Conservation (phyloP, 352 stramenopile species). For the Albugo candida region DNA sequence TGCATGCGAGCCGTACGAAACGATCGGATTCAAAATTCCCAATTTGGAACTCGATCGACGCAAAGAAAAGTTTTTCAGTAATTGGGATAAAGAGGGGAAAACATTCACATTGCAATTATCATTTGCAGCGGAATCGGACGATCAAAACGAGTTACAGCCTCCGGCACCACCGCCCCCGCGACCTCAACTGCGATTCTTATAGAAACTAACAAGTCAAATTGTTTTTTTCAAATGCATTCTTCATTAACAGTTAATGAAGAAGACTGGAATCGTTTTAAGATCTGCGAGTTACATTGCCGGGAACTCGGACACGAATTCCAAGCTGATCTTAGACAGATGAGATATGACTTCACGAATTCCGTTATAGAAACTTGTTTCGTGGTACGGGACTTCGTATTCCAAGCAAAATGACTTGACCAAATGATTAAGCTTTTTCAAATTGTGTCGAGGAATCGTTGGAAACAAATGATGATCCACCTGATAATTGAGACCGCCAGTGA, state of each 20-base stretch:
- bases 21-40: slow-evolving; percentile 97
- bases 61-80: slow-evolving; percentile 92
- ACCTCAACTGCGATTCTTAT: slow-evolving; percentile 4
- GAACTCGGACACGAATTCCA: slow-evolving; percentile 93
- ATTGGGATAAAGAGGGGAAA: slow-evolving; percentile 92
- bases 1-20: slow-evolving; percentile 98
- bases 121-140: slow-evolving; percentile 18
- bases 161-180: slow-evolving; percentile 36
- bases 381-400: slow-evolving; percentile 90
- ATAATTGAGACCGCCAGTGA: slow-evolving; percentile 96
- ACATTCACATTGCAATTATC: slow-evolving; percentile 88
- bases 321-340: slow-evolving; percentile 83
- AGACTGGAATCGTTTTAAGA: no score
- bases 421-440: slow-evolving; percentile 84
- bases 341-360: slow-evolving; percentile 90
- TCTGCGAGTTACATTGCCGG: slow-evolving; percentile 89
- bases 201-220: background rate
- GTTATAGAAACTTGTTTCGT: slow-evolving; percentile 87
- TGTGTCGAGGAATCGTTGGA: slow-evolving; percentile 92
- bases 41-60: slow-evolving; percentile 91
- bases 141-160: slow-evolving; percentile 10
- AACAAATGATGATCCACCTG: slow-evolving; percentile 99
- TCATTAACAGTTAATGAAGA: background rate
- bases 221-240: no score
- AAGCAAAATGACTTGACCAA: slow-evolving; percentile 94